phyloP scores from a whole-genome alignment of 2,329 filamentous ascomycete species.

The Stagonosporopsis chrysanthemi region DNA sequence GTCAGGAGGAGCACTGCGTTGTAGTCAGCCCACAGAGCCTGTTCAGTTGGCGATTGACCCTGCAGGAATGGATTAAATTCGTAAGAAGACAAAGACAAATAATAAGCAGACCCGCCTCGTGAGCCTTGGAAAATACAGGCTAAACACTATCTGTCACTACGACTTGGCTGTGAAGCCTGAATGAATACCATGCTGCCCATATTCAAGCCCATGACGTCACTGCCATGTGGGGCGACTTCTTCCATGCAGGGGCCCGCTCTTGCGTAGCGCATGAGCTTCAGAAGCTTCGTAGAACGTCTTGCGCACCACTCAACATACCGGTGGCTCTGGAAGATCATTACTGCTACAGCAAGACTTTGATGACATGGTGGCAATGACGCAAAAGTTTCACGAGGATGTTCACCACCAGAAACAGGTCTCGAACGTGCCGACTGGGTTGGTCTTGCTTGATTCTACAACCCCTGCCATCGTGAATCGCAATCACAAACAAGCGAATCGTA shows the following conservation, averaged over 20 bases:
- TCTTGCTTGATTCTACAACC: conserved; percentile 8
- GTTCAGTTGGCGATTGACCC: too few species aligned
- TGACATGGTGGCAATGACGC: neutral
- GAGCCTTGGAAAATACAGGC: too few species aligned
- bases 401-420: conserved; percentile 8
- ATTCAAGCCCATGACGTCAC: conserved; percentile 33
- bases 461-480: conserved; percentile 12
- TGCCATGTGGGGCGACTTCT: conserved; percentile 18
- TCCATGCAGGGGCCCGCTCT: conserved; percentile 29
- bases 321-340: neutral
- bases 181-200: too few species aligned
- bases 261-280: conserved; percentile 8
- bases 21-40: too few species aligned
- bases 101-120: too few species aligned
- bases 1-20: too few species aligned
- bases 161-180: too few species aligned
- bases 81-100: too few species aligned
- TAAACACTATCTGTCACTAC: too few species aligned
- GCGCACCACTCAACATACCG: neutral
- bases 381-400: neutral
- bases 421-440: neutral
- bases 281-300: conserved; percentile 11
- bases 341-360: neutral
- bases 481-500: conserved; percentile 5
- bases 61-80: too few species aligned